A percentile compares a stretch with the other conserved stretches of the same genome.
These are phyloP conservation scores for Phaffomyces thermotolerans DNA, from an alignment of 805 yeast species.

Conservation along the genomic window DNA sequence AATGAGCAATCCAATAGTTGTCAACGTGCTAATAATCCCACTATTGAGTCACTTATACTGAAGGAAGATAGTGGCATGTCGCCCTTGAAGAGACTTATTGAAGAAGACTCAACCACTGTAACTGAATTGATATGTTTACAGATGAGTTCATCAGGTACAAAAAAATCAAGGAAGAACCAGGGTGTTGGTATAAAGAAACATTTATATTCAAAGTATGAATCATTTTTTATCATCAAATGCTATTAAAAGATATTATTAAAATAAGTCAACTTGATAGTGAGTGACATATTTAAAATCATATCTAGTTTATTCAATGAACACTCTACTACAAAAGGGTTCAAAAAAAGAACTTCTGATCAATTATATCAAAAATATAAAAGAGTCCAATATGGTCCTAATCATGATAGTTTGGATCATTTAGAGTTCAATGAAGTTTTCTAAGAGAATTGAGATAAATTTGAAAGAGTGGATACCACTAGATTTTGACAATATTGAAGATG, in stretches of 20 bases:
- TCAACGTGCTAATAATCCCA: background rate
- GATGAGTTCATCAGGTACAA: conserved; percentile 2
- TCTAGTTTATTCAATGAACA: conserved; percentile 18
- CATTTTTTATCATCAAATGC: conserved; percentile 19
- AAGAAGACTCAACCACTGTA: background rate
- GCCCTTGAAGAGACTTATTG: background rate
- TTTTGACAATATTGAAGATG: conserved; percentile 8
- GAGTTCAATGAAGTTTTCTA: conserved; percentile 18
- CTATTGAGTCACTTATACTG: background rate
- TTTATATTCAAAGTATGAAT: conserved; percentile 21
- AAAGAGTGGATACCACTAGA: conserved; percentile 21
- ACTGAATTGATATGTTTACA: no score
- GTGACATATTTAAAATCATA: conserved; percentile 20
- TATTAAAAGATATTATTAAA: conserved; percentile 14
- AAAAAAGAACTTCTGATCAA: conserved; percentile 22
- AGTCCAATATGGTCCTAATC: conserved; percentile 20
- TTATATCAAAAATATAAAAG: conserved; percentile 24
- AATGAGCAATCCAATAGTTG: no score
- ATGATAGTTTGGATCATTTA: conserved; percentile 10
- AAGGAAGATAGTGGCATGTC: background rate
- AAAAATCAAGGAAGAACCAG: conserved; percentile 21
- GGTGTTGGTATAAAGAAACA: conserved; percentile 24
- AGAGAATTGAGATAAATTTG: conserved; percentile 11
- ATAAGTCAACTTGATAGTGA: conserved; percentile 17
- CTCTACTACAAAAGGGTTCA: conserved; percentile 17